Evolutionary conservation across 257 asterid species (phyloP).

Genomic region (Ophiorrhiza pumila): DNA sequence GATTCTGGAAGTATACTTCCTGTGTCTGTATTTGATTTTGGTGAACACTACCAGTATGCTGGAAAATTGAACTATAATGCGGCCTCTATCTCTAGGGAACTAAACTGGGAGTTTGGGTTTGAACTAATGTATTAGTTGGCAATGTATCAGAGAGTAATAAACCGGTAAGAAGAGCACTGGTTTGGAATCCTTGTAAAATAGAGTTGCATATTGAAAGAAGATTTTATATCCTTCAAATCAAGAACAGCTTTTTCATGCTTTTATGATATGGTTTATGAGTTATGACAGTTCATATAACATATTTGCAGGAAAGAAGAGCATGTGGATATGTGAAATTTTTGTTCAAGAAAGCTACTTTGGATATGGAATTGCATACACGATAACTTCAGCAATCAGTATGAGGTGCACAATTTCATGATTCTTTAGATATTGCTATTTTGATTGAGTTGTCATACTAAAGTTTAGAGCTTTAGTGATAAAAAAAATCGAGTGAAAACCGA

Average conservation of each 20-base stretch:
- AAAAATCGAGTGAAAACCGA: background rate
- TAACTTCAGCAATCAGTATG: conserved; percentile 58
- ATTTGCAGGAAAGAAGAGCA: conserved; percentile 54
- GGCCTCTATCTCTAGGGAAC: background rate
- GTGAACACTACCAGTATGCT: too few relatives aligned
- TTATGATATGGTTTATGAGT: background rate
- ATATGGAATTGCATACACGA: conserved; percentile 58
- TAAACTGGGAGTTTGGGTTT: background rate
- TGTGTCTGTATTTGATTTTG: too few relatives aligned
- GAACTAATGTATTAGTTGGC: background rate
- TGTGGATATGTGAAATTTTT: conserved; percentile 47
- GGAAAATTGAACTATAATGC: background rate
- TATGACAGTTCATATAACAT: background rate
- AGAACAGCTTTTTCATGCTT: background rate
- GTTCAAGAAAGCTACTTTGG: conserved; percentile 58
- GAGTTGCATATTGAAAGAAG: background rate
- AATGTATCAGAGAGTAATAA: background rate
- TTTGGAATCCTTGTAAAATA: background rate
- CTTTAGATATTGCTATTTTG: background rate
- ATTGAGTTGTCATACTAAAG: background rate
- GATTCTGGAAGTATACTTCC: background rate
- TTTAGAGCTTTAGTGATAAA: background rate
- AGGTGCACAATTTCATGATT: conserved; percentile 29
- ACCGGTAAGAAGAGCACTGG: background rate
- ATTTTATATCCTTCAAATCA: background rate